Percentiles rank a stretch among this genome's conserved stretches.
These are phyloP conservation scores for Mediolabrus comicus DNA, from an alignment of 108 stramenopile genomes.

Conservation along the genomic window DNA sequence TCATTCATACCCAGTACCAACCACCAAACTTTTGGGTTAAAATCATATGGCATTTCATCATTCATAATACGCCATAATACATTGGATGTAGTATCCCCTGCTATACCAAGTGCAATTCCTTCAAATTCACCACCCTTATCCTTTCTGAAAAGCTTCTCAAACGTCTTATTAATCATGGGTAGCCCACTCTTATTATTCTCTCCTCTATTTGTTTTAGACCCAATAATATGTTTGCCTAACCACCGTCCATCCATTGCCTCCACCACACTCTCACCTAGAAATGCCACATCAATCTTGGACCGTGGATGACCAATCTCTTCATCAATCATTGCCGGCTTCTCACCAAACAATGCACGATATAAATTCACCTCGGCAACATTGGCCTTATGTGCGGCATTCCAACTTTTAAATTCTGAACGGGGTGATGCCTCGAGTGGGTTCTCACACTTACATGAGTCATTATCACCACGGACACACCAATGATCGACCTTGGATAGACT, in stretches of 20 bases:
- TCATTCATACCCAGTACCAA: constrained; percentile 83
- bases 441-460: constrained; percentile 72
- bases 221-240: constrained; percentile 61
- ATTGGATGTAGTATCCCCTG: constrained; percentile 66
- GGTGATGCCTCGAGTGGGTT: constrained; percentile 62
- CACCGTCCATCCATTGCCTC: constrained; percentile 83
- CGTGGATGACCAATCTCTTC: constrained; percentile 15
- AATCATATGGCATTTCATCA: constrained; percentile 60
- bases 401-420: constrained; percentile 52
- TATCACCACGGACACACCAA: constrained; percentile 70
- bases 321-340: constrained; percentile 18
- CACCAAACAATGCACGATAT: constrained; percentile 29
- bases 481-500: constrained; percentile 65
- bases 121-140: constrained; percentile 34
- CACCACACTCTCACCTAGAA: constrained; percentile 76
- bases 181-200: not conserved
- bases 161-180: constrained; percentile 10
- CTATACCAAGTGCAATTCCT: constrained; percentile 53
- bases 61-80: constrained; percentile 51
- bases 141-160: constrained; percentile 44
- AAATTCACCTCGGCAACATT: constrained; percentile 53
- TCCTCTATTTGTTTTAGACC: not conserved
- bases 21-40: constrained; percentile 88
- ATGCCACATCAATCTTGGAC: constrained; percentile 62
- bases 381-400: constrained; percentile 58